These are phyloP conservation scores for Byssothecium circinans DNA, from an alignment of 2,329 filamentous ascomycete species.

Conservation along the genomic window DNA sequence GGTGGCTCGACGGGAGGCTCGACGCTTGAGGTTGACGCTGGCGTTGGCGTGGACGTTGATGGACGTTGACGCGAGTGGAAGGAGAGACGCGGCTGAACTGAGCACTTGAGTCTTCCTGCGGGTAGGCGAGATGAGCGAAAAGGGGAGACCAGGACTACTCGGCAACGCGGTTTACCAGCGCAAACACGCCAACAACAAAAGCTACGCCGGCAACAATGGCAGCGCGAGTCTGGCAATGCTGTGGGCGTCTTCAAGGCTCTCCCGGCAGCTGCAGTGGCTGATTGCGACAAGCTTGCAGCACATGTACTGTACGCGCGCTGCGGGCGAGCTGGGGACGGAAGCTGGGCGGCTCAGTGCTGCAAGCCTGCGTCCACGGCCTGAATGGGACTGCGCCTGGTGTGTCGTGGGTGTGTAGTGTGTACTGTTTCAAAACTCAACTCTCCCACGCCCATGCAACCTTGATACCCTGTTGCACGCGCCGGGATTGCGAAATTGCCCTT, in stretches of 20 bases:
- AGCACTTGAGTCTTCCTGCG: not conserved
- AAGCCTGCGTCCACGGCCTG: not conserved
- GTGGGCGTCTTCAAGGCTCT: not conserved
- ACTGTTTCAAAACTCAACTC: conserved; percentile 29
- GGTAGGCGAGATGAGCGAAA: not conserved
- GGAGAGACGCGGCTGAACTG: conserved; percentile 17
- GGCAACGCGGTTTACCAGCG: not conserved
- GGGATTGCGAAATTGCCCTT: conserved; percentile 31
- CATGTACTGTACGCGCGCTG: too few species aligned
- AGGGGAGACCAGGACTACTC: conserved; percentile 2
- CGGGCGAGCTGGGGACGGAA: conserved; percentile 12
- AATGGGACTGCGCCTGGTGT: conserved; percentile 1
- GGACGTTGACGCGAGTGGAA: conserved; percentile 30
- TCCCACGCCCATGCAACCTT: conserved; percentile 14
- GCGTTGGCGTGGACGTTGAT: conserved; percentile 3
- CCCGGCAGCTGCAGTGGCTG: not conserved
- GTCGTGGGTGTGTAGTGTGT: too few species aligned
- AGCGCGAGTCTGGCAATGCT: too few species aligned
- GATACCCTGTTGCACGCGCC: conserved; percentile 8
- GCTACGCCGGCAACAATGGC: not conserved
- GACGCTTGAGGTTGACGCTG: not conserved
- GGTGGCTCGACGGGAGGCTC: conserved; percentile 11
- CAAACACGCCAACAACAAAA: not conserved
- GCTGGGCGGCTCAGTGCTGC: conserved; percentile 4
- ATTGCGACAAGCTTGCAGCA: too few species aligned